Percentiles rank a stretch among this genome's conserved stretches.
These are phyloP conservation scores for Trifolium pratense DNA, from an alignment of 306 rosid species.

Conservation along the genomic window DNA sequence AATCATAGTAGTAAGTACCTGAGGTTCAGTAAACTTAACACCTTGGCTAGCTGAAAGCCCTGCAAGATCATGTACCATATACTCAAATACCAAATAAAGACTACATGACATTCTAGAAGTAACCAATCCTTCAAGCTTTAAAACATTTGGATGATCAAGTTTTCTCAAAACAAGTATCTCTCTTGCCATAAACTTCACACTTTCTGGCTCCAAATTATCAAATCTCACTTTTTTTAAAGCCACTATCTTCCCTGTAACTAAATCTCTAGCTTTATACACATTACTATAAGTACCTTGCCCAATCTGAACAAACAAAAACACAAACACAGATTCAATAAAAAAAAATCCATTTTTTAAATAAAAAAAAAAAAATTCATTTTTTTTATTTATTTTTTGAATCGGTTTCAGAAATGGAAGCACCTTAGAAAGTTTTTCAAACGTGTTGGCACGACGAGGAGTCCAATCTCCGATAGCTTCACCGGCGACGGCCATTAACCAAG, in stretches of 20 bases:
- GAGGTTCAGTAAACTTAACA: constrained; percentile 86
- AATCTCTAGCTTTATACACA: constrained; percentile 94
- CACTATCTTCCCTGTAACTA: constrained; percentile 80
- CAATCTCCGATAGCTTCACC: constrained; percentile 92
- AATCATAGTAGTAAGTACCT: constrained; percentile 69
- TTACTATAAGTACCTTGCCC: constrained; percentile 99
- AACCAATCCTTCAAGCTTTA: constrained; percentile 93
- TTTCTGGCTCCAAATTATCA: constrained; percentile 94
- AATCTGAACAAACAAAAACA: constrained; percentile 55
- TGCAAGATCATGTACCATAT: constrained; percentile 99
- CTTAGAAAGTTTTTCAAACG: constrained; percentile 96
- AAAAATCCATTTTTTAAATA: too few species aligned
- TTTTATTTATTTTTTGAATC: neutral
- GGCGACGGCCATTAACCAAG: constrained; percentile 89
- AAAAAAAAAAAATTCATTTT: neutral
- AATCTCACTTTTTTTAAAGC: constrained; percentile 97
- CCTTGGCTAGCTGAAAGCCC: constrained; percentile 87
- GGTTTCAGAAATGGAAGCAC: constrained; percentile 30
- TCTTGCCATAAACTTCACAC: constrained; percentile 98
- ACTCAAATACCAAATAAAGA: constrained; percentile 89
- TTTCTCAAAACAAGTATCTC: constrained; percentile 84
- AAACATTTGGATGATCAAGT: constrained; percentile 97
- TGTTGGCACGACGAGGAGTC: constrained; percentile 94
- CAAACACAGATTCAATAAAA: too few species aligned
- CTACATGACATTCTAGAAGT: constrained; percentile 99